phyloP scores from a whole-genome alignment of 2,329 filamentous ascomycete genomes.

The Tolypocladium inflatum region DNA sequence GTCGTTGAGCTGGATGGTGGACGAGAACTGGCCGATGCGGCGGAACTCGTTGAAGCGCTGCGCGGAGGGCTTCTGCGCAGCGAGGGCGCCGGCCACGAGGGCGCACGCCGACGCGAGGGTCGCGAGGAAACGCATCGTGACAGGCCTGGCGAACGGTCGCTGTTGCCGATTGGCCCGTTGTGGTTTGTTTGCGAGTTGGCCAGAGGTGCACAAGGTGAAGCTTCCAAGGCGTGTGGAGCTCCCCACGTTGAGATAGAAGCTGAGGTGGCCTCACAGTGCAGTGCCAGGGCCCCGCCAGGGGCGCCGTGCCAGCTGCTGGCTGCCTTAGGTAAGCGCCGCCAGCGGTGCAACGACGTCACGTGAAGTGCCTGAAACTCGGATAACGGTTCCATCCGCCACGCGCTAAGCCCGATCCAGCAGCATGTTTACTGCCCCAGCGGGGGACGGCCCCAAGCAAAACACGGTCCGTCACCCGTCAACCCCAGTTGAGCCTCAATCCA shows the following conservation, averaged over 20 bases:
- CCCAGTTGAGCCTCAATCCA: constrained; percentile 1
- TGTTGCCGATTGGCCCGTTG: constrained; percentile 4
- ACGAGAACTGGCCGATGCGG: constrained; percentile 52
- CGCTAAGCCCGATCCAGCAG: constrained; percentile 16
- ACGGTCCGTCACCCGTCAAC: constrained; percentile 5
- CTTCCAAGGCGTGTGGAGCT: background rate
- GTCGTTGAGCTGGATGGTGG: constrained; percentile 72
- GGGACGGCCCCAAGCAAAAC: constrained; percentile 13
- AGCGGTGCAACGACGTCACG: background rate
- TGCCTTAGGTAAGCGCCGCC: no score
- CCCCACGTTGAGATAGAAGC: constrained; percentile 14
- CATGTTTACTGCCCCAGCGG: constrained; percentile 18
- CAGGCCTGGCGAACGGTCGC: constrained; percentile 1
- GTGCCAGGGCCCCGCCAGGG: background rate
- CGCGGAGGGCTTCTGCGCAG: constrained; percentile 51
- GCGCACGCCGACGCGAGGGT: constrained; percentile 55
- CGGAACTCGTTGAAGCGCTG: constrained; percentile 67
- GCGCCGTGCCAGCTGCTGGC: background rate
- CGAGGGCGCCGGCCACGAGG: constrained; percentile 48
- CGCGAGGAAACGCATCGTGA: constrained; percentile 60
- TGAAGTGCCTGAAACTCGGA: background rate
- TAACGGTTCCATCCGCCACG: background rate
- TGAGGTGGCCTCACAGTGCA: constrained; percentile 21
- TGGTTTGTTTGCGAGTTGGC: background rate
- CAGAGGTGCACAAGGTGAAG: background rate